A percentile compares a stretch with the other conserved stretches of the same genome.
These are phyloP conservation scores for Hanseniaspora occidentalis DNA, from an alignment of 805 yeast species.

Conservation along the genomic window DNA sequence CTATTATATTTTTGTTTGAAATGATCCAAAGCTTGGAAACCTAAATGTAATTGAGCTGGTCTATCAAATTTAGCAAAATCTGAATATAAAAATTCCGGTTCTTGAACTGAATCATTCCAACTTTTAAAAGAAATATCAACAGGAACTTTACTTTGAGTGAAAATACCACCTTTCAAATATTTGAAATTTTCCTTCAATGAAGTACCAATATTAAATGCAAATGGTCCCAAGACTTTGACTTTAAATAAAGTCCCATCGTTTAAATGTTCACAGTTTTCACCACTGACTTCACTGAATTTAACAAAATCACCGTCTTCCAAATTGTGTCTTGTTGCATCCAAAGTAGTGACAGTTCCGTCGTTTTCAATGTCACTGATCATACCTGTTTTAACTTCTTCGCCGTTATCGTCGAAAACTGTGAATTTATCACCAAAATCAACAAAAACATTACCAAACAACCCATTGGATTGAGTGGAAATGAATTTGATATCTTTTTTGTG, in stretches of 20 bases:
- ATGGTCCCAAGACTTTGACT: slow-evolving; percentile 88
- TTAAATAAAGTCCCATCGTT: slow-evolving; percentile 65
- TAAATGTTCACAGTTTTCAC: slow-evolving; percentile 59
- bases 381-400: slow-evolving; percentile 85
- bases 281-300: slow-evolving; percentile 60
- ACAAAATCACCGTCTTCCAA: slow-evolving; percentile 86
- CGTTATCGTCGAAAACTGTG: slow-evolving; percentile 71
- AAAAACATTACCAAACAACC: slow-evolving; percentile 78
- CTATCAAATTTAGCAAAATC: slow-evolving; percentile 94
- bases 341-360: slow-evolving; percentile 85
- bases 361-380: slow-evolving; percentile 79
- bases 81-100: slow-evolving; percentile 69
- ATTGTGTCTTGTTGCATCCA: slow-evolving; percentile 88
- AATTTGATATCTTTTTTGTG: slow-evolving; percentile 65
- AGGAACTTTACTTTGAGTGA: slow-evolving; percentile 88
- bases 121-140: slow-evolving; percentile 46
- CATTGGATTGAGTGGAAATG: slow-evolving; percentile 72
- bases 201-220: slow-evolving; percentile 62
- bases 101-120: slow-evolving; percentile 47
- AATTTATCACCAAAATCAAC: slow-evolving; percentile 83
- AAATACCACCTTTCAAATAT: slow-evolving; percentile 76
- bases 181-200: slow-evolving; percentile 19
- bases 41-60: slow-evolving; percentile 81
- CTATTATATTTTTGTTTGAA: slow-evolving; percentile 48
- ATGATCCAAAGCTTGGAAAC: slow-evolving; percentile 77